Evolutionary conservation across 2,329 filamentous ascomycete species (phyloP).

Genomic region (Exophiala alcalophila): DNA sequence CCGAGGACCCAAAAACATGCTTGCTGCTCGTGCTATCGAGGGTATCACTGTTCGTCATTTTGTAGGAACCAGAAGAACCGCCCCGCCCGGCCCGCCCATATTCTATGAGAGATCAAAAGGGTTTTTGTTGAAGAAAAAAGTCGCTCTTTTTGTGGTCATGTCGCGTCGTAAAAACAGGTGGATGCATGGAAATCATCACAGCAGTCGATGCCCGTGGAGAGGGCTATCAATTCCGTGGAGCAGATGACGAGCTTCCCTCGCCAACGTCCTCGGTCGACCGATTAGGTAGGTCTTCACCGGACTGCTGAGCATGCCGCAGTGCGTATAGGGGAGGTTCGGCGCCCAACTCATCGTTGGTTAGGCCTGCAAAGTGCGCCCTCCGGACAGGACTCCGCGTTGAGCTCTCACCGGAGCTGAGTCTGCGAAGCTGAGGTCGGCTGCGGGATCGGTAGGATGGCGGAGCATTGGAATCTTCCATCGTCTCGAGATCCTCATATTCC

Average conservation of each 20-base stretch:
- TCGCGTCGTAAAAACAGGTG: no score
- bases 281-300: slow-evolving; percentile 1
- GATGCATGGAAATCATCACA: no score
- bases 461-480: slow-evolving; percentile 38
- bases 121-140: no score
- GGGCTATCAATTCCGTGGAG: slow-evolving; percentile 3
- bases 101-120: not conserved
- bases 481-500: slow-evolving; percentile 49
- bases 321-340: slow-evolving; percentile 24
- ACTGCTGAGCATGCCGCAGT: slow-evolving; percentile 8
- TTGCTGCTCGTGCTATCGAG: slow-evolving; percentile 3
- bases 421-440: not conserved
- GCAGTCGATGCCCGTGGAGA: no score
- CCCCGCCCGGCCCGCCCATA: not conserved
- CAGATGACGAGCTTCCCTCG: slow-evolving; percentile 18
- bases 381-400: slow-evolving; percentile 12
- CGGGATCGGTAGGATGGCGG: slow-evolving; percentile 21
- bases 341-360: slow-evolving; percentile 29
- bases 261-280: slow-evolving; percentile 19
- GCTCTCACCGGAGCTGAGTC: slow-evolving; percentile 14
- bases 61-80: no score
- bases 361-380: slow-evolving; percentile 12
- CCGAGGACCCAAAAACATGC: not conserved
- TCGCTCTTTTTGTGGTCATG: no score
- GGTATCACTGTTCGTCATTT: no score